Percentiles rank a stretch among this genome's conserved stretches.
Conservation (phyloP, 2,329 filamentous ascomycete species). For the Septoria petroselini region DNA sequence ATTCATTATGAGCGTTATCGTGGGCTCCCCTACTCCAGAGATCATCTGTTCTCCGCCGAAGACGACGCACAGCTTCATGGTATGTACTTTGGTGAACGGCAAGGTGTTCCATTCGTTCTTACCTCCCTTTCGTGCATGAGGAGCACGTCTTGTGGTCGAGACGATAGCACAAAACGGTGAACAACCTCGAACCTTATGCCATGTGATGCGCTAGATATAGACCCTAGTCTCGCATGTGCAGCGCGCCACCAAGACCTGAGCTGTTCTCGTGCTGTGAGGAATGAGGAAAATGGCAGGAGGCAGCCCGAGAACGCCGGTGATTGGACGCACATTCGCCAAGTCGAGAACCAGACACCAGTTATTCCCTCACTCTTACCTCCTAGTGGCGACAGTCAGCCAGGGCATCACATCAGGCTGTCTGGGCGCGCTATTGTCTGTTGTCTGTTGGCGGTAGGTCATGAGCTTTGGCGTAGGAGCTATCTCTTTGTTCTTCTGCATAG, state of each 20-base stretch:
- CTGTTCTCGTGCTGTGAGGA: background rate
- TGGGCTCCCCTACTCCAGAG: conserved; percentile 4
- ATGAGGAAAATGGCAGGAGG: too few species aligned
- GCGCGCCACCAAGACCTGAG: conserved; percentile 8
- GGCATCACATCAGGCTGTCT: conserved; percentile 7
- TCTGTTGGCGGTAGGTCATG: conserved; percentile 10
- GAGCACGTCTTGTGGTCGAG: too few species aligned
- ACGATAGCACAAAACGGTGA: background rate
- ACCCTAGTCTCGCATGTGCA: conserved; percentile 12
- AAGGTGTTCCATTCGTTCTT: too few species aligned
- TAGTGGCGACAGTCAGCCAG: background rate
- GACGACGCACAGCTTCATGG: too few species aligned
- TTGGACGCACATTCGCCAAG: conserved; percentile 14
- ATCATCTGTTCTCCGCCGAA: background rate
- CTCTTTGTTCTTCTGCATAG: background rate
- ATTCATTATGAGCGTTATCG: conserved; percentile 3
- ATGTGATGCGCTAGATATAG: conserved; percentile 11
- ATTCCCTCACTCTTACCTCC: background rate
- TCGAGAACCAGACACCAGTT: conserved; percentile 9
- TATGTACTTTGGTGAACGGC: too few species aligned
- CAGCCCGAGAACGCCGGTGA: too few species aligned
- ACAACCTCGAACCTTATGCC: conserved; percentile 2
- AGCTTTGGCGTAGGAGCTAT: background rate
- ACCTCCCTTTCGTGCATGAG: too few species aligned
- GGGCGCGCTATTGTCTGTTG: conserved; percentile 14